Evolutionary conservation across 345 rosid genomes (phyloP), one percentile per base, ranked within the genome.

Genomic region (Brassica incana): DNA sequence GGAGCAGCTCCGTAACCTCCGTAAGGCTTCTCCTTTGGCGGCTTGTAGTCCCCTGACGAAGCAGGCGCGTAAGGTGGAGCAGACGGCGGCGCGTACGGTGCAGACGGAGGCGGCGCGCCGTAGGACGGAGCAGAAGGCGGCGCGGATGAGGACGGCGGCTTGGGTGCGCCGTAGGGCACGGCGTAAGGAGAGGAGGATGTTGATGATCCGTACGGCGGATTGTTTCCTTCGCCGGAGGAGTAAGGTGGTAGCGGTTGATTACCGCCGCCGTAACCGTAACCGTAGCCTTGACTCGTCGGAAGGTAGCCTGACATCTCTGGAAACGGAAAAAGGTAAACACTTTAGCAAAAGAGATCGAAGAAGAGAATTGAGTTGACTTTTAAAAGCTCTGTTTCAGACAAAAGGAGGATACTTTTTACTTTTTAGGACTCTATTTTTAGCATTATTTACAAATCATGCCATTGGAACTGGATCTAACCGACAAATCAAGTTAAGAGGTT

Each of bases 1-100:
- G 67, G 77, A 23, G 88, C 50, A 16, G 88, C 50, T 65, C 59
- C 78, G 85, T 27, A 85, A 7, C 33, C 81, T 65, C 45, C 82
- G 73, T 10, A 81, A n/a, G 87, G 88, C 65, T 89, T 85, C 77
- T 90, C 91, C 86, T 91, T 92, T 0, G 85, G 92, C 1, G 97
- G 95, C 83, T 90, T 92, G 65, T 74, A 80, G 20, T 80, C 83
- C 1, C 85, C 83, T 14, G 83, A 82, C 10, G 83, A 67, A 14
- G 65, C 8, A 56, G 61, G 25, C 11, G 27, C 61, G 61, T 56
- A 56, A 0, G 59, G 59, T 52, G 59, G 18, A n/a, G 59, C n/a
- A 48, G 54, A 12, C 11, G 50, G 4, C 23, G 63, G 63, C 12
- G 29, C 63, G 63, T 56, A 56, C 0, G 58, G 58, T 52, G 58